Percentiles rank a stretch among this genome's conserved stretches.
These are phyloP conservation scores for Podospora sp. DNA, from an alignment of 495 filamentous ascomycete genomes.

Conservation along the genomic window DNA sequence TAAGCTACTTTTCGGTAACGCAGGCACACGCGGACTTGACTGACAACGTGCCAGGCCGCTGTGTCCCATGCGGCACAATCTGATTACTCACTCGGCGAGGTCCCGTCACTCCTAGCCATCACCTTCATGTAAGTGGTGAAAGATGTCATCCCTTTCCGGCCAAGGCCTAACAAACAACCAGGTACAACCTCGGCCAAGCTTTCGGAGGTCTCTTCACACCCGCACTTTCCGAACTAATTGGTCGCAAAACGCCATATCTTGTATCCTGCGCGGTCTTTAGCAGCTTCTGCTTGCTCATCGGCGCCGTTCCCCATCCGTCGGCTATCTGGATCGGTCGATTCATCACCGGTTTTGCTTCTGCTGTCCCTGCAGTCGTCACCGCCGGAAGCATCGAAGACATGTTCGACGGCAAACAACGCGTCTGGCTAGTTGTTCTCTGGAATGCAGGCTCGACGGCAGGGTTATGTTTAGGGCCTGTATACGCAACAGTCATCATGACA, in stretches of 20 bases:
- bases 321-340: conserved; percentile 48
- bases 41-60: conserved; percentile 17
- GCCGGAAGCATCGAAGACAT: conserved; percentile 58
- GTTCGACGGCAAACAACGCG: conserved; percentile 49
- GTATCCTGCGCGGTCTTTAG: conserved; percentile 46
- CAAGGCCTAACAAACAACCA: conserved; percentile 16
- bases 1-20: not conserved
- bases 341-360: conserved; percentile 51
- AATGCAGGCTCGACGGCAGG: conserved; percentile 48
- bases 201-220: conserved; percentile 54
- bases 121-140: conserved; percentile 16
- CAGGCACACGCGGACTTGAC: not conserved
- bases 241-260: conserved; percentile 55
- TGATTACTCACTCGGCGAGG: conserved; percentile 24
- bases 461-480: conserved; percentile 48
- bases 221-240: conserved; percentile 56
- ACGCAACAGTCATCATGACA: conserved; percentile 43
- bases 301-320: conserved; percentile 39
- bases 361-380: conserved; percentile 54
- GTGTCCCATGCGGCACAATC: conserved; percentile 21
- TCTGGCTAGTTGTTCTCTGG: conserved; percentile 56
- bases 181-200: conserved; percentile 55
- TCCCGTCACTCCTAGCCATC: conserved; percentile 16
- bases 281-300: conserved; percentile 49
- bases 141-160: not conserved